A percentile compares a stretch with the other conserved stretches of the same genome.
phyloP scores from a whole-genome alignment of 2,329 filamentous ascomycete genomes.

The Dichotomopilus funicola region DNA sequence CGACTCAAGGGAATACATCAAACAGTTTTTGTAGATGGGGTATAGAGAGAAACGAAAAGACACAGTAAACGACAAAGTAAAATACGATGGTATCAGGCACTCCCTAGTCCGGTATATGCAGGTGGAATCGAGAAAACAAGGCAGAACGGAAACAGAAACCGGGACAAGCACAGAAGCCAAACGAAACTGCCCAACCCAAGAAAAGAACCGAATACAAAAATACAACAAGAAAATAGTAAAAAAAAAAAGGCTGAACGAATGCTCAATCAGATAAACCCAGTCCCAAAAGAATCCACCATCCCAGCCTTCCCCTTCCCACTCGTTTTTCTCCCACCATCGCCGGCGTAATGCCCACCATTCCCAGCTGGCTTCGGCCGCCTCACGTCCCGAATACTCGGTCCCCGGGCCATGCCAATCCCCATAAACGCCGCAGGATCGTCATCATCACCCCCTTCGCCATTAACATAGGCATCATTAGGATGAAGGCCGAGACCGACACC shows the following conservation, averaged over 20 bases:
- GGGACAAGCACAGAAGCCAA: no score
- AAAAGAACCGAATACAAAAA: neutral
- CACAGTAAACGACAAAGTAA: neutral
- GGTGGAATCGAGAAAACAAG: no score
- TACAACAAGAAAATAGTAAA: neutral
- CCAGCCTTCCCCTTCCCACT: conserved; percentile 17
- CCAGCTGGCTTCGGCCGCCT: conserved; percentile 2
- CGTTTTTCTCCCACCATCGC: neutral
- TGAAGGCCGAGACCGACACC: no score
- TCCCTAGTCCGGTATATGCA: no score
- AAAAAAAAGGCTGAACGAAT: neutral
- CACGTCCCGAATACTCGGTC: conserved; percentile 25
- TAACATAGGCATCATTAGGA: no score
- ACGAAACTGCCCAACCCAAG: neutral
- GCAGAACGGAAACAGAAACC: no score
- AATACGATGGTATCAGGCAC: neutral
- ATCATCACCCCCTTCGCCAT: neutral
- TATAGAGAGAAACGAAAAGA: neutral
- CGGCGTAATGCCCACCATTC: no score
- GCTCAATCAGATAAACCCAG: conserved; percentile 28
- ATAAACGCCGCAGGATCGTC: conserved; percentile 12
- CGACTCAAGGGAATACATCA: no score
- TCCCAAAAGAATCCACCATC: conserved; percentile 30
- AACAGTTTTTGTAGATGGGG: neutral
- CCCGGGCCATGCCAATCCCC: conserved; percentile 31